Conservation (phyloP, 495 filamentous ascomycete genomes). For the Neurospora cerealis region DNA sequence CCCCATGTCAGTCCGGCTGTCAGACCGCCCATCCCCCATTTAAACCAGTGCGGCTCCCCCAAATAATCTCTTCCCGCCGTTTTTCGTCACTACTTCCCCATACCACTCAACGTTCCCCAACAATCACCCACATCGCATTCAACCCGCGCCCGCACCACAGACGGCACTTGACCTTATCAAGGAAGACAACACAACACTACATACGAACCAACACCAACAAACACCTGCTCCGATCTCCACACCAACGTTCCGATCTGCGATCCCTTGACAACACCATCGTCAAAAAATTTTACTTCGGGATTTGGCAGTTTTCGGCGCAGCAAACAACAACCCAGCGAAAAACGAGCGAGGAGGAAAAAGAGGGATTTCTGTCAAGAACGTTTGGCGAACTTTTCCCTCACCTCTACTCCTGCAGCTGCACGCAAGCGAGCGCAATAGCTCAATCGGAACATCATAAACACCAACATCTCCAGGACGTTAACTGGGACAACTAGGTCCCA, state of each 20-base stretch:
- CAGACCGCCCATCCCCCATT: conserved; percentile 21
- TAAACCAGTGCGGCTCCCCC: conserved; percentile 27
- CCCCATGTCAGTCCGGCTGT: conserved; percentile 11
- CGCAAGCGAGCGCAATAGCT: conserved; percentile 16
- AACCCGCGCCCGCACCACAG: conserved; percentile 8
- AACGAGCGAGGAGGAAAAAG: not conserved
- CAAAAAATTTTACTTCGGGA: not conserved
- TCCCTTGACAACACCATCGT: not conserved
- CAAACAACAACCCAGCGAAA: not conserved
- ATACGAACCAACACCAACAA: not conserved
- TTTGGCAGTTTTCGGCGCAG: not conserved
- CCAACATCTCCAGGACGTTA: conserved; percentile 1
- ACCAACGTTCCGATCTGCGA: not conserved
- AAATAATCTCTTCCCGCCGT: conserved; percentile 12
- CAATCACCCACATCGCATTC: conserved; percentile 2
- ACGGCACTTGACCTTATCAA: conserved; percentile 1
- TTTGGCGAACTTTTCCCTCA: not conserved
- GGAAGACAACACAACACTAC: not conserved
- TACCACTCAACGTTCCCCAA: conserved; percentile 19
- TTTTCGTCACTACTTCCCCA: conserved; percentile 23
- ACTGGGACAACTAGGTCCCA: conserved; percentile 2
- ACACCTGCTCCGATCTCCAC: not conserved
- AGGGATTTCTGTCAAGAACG: not conserved
- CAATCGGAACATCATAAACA: conserved; percentile 6
- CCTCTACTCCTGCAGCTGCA: conserved; percentile 6